Evolutionary conservation across 257 asterid genomes (phyloP).

Genomic region (Solanum pinnatisectum): DNA sequence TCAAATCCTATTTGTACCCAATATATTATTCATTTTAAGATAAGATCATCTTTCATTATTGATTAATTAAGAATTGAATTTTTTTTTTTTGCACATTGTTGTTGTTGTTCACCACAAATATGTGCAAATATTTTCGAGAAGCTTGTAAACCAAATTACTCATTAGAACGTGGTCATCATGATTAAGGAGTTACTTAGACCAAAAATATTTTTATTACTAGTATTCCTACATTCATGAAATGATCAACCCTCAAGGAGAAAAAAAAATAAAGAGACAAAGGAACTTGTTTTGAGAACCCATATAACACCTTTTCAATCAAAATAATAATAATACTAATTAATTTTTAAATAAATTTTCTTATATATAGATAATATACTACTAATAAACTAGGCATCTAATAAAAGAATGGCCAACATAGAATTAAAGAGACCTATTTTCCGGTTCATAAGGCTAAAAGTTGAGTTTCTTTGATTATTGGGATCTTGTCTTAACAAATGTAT

Average conservation of each 20-base stretch:
- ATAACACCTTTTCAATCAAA: background rate
- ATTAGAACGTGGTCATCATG: background rate
- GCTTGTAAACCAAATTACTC: background rate
- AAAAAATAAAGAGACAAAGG: background rate
- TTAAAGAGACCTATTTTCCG: background rate
- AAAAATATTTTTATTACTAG: background rate
- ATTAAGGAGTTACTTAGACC: background rate
- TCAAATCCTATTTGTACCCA: background rate
- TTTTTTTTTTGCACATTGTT: background rate
- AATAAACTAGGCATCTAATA: background rate
- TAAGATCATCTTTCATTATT: background rate
- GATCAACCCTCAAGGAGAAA: background rate
- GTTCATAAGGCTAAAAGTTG: background rate
- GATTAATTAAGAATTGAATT: no score
- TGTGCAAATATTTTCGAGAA: background rate
- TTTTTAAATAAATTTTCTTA: no score
- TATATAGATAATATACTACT: background rate
- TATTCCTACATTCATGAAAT: background rate
- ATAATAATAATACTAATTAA: no score
- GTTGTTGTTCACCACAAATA: background rate
- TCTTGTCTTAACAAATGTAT: background rate
- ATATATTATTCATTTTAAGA: background rate
- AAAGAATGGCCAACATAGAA: background rate
- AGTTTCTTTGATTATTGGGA: background rate
- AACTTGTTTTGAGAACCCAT: background rate